Percentiles rank a stretch among this genome's conserved stretches.
These are phyloP conservation scores for Paraphysoderma sedebokerense DNA, from an alignment of 371 early-diverging fungal genomes.

Conservation along the genomic window DNA sequence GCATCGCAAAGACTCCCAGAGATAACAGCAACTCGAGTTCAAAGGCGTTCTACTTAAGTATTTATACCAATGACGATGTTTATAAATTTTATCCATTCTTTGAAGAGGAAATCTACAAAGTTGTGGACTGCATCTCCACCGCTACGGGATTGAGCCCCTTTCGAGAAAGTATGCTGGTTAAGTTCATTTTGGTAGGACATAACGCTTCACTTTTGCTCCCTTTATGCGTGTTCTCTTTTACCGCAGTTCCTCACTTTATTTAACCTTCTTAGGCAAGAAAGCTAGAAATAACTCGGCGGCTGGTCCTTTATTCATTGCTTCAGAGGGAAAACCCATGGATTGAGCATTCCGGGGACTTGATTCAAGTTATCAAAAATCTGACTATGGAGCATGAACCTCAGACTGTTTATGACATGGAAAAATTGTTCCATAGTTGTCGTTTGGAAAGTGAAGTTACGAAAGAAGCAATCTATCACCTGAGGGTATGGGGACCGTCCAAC, in stretches of 20 bases:
- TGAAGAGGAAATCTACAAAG: slow-evolving; percentile 8
- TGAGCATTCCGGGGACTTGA: slow-evolving; percentile 11
- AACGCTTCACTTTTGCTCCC: too few species aligned
- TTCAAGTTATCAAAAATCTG: slow-evolving; percentile 7
- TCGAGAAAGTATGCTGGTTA: slow-evolving; percentile 9
- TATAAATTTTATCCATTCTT: slow-evolving; percentile 16
- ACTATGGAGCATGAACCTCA: slow-evolving; percentile 12
- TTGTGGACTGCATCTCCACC: slow-evolving; percentile 3
- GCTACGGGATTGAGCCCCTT: slow-evolving; percentile 11
- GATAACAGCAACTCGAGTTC: neutral
- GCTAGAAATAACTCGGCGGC: too few species aligned
- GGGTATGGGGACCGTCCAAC: too few species aligned
- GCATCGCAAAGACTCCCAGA: neutral
- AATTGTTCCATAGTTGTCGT: slow-evolving; percentile 17
- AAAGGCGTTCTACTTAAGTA: neutral
- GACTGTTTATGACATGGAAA: slow-evolving; percentile 16
- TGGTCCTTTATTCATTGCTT: neutral
- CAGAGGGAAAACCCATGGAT: slow-evolving; percentile 12
- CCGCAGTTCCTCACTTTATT: too few species aligned
- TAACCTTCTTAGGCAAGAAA: too few species aligned
- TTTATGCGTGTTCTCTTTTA: too few species aligned
- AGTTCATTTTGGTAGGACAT: too few species aligned
- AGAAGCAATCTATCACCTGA: slow-evolving; percentile 11
- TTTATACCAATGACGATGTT: slow-evolving; percentile 4
- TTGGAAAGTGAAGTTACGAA: slow-evolving; percentile 16